Percentiles rank a stretch among this genome's conserved stretches.
These are phyloP conservation scores for Yarrowia keelungensis DNA, from an alignment of 805 yeast genomes.

Conservation along the genomic window DNA sequence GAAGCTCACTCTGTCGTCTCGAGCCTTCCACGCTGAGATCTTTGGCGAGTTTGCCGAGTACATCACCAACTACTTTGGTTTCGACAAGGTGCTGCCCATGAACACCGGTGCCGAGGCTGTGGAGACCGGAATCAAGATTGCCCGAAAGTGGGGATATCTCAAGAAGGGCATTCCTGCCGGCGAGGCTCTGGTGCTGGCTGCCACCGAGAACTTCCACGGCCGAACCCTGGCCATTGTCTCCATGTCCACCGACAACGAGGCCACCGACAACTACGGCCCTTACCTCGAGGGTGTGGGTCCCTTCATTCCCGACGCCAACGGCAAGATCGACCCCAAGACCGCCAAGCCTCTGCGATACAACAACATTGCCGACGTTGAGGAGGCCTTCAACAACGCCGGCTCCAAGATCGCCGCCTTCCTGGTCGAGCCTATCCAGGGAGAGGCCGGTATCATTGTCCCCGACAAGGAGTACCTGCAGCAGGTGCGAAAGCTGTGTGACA, in stretches of 20 bases:
- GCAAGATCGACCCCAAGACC: conserved; percentile 37
- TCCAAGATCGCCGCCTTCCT: conserved; percentile 89
- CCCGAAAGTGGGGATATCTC: conserved; percentile 96
- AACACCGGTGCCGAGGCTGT: conserved; percentile 99
- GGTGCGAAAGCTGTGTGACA: conserved; percentile 76
- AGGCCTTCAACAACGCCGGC: conserved; percentile 81
- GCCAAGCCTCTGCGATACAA: conserved; percentile 75
- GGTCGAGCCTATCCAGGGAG: conserved; percentile 97
- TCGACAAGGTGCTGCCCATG: conserved; percentile 95
- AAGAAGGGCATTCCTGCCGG: conserved; percentile 81
- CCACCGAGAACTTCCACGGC: conserved; percentile 93
- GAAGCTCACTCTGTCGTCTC: conserved; percentile 80
- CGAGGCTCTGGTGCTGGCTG: conserved; percentile 87
- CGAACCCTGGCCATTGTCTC: conserved; percentile 94
- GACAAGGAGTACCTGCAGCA: conserved; percentile 76
- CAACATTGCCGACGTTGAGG: conserved; percentile 81
- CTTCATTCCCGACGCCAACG: conserved; percentile 72
- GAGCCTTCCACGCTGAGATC: conserved; percentile 90
- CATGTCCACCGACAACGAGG: conserved; percentile 95
- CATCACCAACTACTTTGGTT: conserved; percentile 85
- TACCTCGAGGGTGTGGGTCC: conserved; percentile 86
- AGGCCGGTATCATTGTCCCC: conserved; percentile 97
- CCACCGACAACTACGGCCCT: conserved; percentile 88
- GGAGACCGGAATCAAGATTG: conserved; percentile 90
- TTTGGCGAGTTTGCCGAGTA: conserved; percentile 88